Base-by-base conservation (phyloP, 106 monocot genomes). In the Alisma plantagoaquatica region DNA sequence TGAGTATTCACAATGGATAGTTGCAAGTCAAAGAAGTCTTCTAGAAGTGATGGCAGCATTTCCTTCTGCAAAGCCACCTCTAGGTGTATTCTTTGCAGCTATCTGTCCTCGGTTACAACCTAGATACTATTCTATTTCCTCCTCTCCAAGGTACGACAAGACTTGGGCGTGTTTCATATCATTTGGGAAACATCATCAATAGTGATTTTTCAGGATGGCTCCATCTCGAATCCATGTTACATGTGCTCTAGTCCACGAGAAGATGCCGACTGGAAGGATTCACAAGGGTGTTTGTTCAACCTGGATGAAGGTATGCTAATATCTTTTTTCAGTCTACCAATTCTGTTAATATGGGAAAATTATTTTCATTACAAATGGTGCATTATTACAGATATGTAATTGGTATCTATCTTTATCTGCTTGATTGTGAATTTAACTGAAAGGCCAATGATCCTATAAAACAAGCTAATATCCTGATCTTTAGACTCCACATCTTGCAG, bases 51-150 rank as follows among this genome's bases (percentile, higher is more conserved):
- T 98, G 96, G 77, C 89, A 25, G 89, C 73, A 35, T 98, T 98
- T 51, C 89, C 96, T 55, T 89, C 96, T 25, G 84, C 76, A 33
- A 98, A 79, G 46, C 96, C 96, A 62, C 82, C 96, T 41, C 69
- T 98, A 16, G 96, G 96, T 26, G 89, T 89, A 56, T 98, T 98
- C 68, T 89, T 98, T 74, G 96, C 96, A 18, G 96, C 96, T 22
- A 49, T 98, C 43, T 70, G 81, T 43, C 89, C 96, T 33, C 80
- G 89, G 0, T 45, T 98, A 60, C 89, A 85, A 55, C 96, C 89
- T 44, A 78, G 96, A 78, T 98, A 81, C 46, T 98, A 98, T 43
- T 98, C 96, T 25, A 98, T 98, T 63, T 98, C 96, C 17, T 98
- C 96, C 49, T 98, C 96, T 49, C 78, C 96, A 56, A 88, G 64